phyloP scores from a whole-genome alignment of 331 rosid species.

The Malus hybrid region DNA sequence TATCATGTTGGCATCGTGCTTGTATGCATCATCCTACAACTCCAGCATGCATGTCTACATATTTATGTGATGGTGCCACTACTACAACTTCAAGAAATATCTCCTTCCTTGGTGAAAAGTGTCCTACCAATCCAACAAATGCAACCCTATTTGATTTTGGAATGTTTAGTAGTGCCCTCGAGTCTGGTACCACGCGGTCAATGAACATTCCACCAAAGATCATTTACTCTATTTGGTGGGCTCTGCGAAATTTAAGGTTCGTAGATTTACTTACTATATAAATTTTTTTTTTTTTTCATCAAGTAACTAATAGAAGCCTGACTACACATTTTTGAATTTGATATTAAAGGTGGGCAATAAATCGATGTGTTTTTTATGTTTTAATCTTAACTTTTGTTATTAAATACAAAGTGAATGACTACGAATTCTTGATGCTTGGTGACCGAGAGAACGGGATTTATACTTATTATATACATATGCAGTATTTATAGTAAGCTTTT shows the following conservation, averaged over 20 bases:
- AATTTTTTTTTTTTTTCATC: no score
- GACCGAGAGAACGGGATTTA: no score
- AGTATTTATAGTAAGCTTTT: no score
- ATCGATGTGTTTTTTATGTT: no score
- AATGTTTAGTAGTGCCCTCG: not conserved
- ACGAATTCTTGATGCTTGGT: no score
- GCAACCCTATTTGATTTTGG: conserved; percentile 6
- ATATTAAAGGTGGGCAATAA: no score
- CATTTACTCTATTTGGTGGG: conserved; percentile 7
- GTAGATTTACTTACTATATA: no score
- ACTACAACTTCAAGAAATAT: not conserved
- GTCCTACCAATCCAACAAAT: conserved; percentile 2
- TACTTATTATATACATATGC: no score
- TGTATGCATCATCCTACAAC: not conserved
- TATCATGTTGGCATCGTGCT: not conserved
- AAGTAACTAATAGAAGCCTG: no score
- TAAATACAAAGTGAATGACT: no score
- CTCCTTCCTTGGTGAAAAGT: not conserved
- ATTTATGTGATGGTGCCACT: not conserved
- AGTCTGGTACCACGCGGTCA: not conserved
- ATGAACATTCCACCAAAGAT: not conserved
- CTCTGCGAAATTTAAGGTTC: conserved; percentile 1
- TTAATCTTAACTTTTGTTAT: no score
- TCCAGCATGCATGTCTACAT: not conserved
- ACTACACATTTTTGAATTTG: no score